phyloP scores from a whole-genome alignment of 768 basidiomycete genomes.

The Sarcomyxa edulis region DNA sequence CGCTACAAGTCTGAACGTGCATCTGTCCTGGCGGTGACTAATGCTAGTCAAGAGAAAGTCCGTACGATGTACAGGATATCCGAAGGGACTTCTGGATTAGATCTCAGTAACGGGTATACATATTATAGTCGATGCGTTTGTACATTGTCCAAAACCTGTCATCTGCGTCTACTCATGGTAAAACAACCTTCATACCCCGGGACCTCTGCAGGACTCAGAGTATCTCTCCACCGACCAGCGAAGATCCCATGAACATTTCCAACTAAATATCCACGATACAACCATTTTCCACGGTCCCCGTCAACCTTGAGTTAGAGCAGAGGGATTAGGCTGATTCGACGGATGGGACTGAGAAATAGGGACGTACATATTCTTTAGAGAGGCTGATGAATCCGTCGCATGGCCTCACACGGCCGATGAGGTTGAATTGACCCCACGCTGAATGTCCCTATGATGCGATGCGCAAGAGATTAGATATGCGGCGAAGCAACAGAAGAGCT shows the following conservation, averaged over 20 bases:
- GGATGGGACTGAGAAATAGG: slow-evolving; percentile 7
- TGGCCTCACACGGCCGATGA: slow-evolving; percentile 75
- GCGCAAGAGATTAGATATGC: slow-evolving; percentile 1
- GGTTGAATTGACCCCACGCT: slow-evolving; percentile 83
- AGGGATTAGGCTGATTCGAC: slow-evolving; percentile 3
- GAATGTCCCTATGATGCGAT: slow-evolving; percentile 71
- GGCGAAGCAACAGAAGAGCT: neutral
- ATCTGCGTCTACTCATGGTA: slow-evolving; percentile 63
- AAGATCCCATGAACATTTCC: slow-evolving; percentile 65
- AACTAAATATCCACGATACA: slow-evolving; percentile 81
- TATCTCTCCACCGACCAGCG: slow-evolving; percentile 86
- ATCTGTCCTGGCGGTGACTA: too few species aligned
- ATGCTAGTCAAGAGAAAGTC: too few species aligned
- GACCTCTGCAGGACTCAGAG: slow-evolving; percentile 54
- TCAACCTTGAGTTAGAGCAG: slow-evolving; percentile 40
- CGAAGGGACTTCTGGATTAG: too few species aligned
- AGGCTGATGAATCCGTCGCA: slow-evolving; percentile 78
- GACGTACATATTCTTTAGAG: slow-evolving; percentile 78
- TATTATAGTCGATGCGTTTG: too few species aligned
- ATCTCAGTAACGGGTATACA: too few species aligned
- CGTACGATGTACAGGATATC: too few species aligned
- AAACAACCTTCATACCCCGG: slow-evolving; percentile 87
- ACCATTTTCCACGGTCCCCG: slow-evolving; percentile 75
- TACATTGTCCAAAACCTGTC: too few species aligned
- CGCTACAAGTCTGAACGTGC: too few species aligned